Conservation (phyloP, 768 basidiomycete genomes). For the Amylocystis lapponica region DNA sequence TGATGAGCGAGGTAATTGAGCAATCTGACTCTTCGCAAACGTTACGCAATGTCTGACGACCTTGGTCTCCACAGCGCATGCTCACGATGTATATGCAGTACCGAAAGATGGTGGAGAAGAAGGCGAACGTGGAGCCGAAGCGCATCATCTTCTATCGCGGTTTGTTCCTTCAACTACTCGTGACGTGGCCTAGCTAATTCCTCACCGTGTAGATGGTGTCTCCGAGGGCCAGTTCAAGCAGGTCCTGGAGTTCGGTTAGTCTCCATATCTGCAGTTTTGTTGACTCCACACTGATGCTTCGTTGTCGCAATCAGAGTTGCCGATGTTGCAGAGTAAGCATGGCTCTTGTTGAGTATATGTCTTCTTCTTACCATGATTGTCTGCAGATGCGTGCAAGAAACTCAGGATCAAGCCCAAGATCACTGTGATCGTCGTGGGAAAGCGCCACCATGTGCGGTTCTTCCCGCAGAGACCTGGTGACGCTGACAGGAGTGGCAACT, state of each 20-base stretch:
- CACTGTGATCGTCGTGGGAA: conserved; percentile 76
- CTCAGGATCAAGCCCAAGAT: conserved; percentile 58
- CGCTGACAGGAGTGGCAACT: conserved; percentile 66
- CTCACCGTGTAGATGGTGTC: conserved; percentile 37
- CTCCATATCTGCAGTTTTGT: neutral
- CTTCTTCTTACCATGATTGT: neutral
- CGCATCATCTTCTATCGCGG: conserved; percentile 76
- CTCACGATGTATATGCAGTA: conserved; percentile 55
- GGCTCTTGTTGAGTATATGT: neutral
- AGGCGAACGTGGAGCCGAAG: conserved; percentile 43
- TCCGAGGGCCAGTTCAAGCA: conserved; percentile 49
- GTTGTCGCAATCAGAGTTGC: conserved; percentile 8
- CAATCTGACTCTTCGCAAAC: neutral
- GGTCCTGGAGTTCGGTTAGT: conserved; percentile 48
- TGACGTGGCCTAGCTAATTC: too few species aligned
- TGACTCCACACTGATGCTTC: neutral
- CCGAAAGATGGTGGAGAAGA: conserved; percentile 48
- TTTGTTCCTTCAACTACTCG: conserved; percentile 16
- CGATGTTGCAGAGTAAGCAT: conserved; percentile 12
- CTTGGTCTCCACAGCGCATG: conserved; percentile 42
- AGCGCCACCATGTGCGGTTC: conserved; percentile 65
- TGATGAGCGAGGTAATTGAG: conserved; percentile 52
- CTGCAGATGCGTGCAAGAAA: conserved; percentile 55
- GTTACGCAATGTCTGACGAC: neutral
- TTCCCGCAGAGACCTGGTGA: conserved; percentile 43